These are phyloP conservation scores for Ascoidea rubescens DNA, from an alignment of 805 yeast species.

Conservation along the genomic window DNA sequence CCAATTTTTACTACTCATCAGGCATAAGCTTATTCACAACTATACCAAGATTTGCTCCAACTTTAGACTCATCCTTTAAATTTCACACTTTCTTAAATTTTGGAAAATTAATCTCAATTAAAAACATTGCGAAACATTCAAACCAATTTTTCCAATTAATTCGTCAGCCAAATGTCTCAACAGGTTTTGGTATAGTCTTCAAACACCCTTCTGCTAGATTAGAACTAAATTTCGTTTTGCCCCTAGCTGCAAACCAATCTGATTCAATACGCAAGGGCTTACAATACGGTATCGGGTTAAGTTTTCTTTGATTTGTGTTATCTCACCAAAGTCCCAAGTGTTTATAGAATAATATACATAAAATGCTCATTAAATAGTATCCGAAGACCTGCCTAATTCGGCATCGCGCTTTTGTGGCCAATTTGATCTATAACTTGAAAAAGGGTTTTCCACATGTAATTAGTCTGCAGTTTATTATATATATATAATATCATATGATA, in stretches of 20 bases:
- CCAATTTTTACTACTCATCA: conserved; percentile 40
- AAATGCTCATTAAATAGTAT: too few species aligned
- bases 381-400: too few species aligned
- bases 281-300: conserved; percentile 51
- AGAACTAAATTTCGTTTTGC: conserved; percentile 51
- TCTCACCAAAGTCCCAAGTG: conserved; percentile 10
- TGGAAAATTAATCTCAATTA: conserved; percentile 41
- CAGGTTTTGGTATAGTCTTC: conserved; percentile 49
- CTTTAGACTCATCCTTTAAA: conserved; percentile 23
- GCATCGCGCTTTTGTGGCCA: too few species aligned
- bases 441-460: too few species aligned
- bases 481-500: too few species aligned
- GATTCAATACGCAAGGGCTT: conserved; percentile 49
- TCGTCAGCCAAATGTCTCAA: conserved; percentile 31
- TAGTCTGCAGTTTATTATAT: too few species aligned
- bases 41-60: conserved; percentile 40
- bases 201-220: conserved; percentile 54
- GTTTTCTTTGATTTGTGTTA: conserved; percentile 28
- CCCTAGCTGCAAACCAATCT: conserved; percentile 34
- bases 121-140: conserved; percentile 10
- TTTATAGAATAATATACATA: too few species aligned
- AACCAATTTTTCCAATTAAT: conserved; percentile 16
- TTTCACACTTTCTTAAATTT: conserved; percentile 52
- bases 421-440: too few species aligned
- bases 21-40: conserved; percentile 47